phyloP scores from a whole-genome alignment of 768 basidiomycete species.

The Rhizopogon roseolus region DNA sequence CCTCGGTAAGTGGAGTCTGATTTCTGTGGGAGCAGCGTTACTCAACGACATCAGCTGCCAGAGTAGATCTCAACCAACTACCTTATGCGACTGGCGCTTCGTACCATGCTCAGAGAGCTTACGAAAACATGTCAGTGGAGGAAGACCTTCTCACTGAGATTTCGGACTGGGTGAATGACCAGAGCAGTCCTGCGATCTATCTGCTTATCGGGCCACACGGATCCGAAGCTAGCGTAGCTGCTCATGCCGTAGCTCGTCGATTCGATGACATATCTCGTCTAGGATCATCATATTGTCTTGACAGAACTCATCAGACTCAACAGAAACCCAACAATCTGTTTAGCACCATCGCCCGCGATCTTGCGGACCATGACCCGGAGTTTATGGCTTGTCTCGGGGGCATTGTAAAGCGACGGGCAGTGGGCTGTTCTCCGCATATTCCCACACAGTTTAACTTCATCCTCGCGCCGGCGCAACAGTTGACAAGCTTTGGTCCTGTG shows the following conservation, averaged over 20 bases:
- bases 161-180: slow-evolving; percentile 9
- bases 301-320: background rate
- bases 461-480: background rate
- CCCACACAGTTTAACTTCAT: slow-evolving; percentile 1
- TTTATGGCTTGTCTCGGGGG: background rate
- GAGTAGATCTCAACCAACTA: background rate
- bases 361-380: slow-evolving; percentile 10
- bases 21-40: background rate
- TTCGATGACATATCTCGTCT: slow-evolving; percentile 8
- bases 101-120: slow-evolving; percentile 1
- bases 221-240: slow-evolving; percentile 14
- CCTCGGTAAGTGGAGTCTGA: background rate
- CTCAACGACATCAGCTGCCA: background rate
- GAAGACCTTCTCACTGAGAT: slow-evolving; percentile 8
- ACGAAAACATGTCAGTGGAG: slow-evolving; percentile 5
- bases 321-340: slow-evolving; percentile 5
- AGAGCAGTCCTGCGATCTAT: slow-evolving; percentile 2
- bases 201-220: slow-evolving; percentile 9
- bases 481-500: slow-evolving; percentile 7
- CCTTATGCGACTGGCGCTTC: background rate
- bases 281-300: slow-evolving; percentile 15
- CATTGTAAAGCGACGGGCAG: background rate
- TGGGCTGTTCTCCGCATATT: background rate
- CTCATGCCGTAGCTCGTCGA: slow-evolving; percentile 5
- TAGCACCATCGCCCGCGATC: slow-evolving; percentile 17